These are phyloP conservation scores for Candida ponderosae DNA, from an alignment of 805 yeast species.

Conservation along the genomic window DNA sequence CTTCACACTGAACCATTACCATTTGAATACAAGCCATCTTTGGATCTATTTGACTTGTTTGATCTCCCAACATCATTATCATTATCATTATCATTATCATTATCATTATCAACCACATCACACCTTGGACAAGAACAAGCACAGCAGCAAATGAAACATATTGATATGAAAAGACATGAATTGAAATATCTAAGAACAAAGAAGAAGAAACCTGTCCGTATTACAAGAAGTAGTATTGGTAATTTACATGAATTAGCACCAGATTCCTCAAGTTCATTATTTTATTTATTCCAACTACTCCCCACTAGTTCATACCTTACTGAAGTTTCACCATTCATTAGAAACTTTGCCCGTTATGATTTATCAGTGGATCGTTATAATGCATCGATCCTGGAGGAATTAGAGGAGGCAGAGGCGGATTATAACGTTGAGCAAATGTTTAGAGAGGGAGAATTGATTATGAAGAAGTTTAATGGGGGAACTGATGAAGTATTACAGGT, in stretches of 20 bases:
- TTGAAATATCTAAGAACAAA: constrained; percentile 9
- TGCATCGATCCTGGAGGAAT: constrained; percentile 1
- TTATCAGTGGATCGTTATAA: constrained; percentile 1
- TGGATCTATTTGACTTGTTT: no score
- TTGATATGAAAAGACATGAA: constrained; percentile 6
- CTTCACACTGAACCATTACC: constrained; percentile 24
- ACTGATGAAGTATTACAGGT: no score
- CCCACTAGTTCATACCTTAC: constrained; percentile 4
- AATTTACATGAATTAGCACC: constrained; percentile 2
- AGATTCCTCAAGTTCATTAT: constrained; percentile 5
- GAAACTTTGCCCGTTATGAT: constrained; percentile 17
- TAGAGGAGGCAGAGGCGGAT: not conserved
- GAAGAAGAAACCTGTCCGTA: constrained; percentile 5
- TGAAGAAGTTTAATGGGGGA: no score
- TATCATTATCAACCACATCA: not conserved
- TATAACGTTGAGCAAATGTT: no score
- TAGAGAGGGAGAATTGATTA: no score
- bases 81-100: no score
- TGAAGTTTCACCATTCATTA: constrained; percentile 16
- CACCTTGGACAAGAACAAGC: not conserved
- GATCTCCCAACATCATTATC: no score
- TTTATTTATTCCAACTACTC: constrained; percentile 5
- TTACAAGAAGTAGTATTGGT: constrained; percentile 9
- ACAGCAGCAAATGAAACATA: not conserved
- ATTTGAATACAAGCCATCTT: constrained; percentile 31